phyloP scores from a whole-genome alignment of 1,139 yeast species.

The Kodamaea alishanica region DNA sequence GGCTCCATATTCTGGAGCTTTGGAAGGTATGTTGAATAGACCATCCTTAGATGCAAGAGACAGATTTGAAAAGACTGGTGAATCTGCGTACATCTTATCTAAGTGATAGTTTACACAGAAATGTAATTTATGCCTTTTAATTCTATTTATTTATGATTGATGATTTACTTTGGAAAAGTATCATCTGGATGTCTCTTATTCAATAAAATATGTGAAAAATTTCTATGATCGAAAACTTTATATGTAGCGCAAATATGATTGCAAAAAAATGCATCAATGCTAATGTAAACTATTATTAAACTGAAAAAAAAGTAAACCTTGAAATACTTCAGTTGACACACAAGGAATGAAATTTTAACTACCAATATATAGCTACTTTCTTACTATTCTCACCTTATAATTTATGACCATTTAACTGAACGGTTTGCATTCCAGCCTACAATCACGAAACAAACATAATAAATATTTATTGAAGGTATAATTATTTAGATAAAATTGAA shows the following conservation, averaged over 20 bases:
- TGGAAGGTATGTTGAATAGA: slow-evolving; percentile 54
- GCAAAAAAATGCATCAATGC: not conserved
- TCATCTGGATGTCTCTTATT: not conserved
- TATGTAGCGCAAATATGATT: not conserved
- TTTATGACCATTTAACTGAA: too few species aligned
- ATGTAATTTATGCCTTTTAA: not conserved
- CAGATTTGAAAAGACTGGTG: slow-evolving; percentile 43
- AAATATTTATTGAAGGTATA: too few species aligned
- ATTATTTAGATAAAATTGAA: slow-evolving; percentile 26
- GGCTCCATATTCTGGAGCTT: slow-evolving; percentile 55
- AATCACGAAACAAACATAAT: not conserved
- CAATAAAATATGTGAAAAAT: slow-evolving; percentile 1
- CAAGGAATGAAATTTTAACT: too few species aligned
- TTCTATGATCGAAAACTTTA: slow-evolving; percentile 4
- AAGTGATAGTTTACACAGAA: slow-evolving; percentile 4
- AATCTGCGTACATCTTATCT: slow-evolving; percentile 36
- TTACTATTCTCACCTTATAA: too few species aligned
- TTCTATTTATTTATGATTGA: slow-evolving; percentile 4
- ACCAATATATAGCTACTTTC: too few species aligned
- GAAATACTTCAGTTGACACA: too few species aligned
- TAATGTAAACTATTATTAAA: too few species aligned
- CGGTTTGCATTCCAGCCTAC: too few species aligned
- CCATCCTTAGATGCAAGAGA: slow-evolving; percentile 46
- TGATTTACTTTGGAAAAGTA: slow-evolving; percentile 10
- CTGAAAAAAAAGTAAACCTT: too few species aligned